Percentiles rank a stretch among this genome's conserved stretches.
Evolutionary conservation across 106 monocot species (phyloP).

Genomic region (Acanthochlamys bracteata): DNA sequence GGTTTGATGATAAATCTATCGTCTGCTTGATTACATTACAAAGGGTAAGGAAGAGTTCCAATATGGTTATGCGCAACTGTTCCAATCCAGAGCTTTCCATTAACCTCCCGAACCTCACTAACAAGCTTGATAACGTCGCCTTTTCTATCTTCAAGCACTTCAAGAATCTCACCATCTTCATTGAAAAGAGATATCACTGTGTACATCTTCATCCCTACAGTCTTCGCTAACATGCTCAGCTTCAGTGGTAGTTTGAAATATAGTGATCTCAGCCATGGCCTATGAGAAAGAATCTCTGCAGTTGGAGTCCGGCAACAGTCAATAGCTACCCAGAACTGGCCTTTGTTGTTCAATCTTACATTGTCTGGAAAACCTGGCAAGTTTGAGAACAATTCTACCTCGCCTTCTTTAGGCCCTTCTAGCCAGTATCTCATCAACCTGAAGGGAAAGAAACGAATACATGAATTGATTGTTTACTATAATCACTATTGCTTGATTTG

Average conservation of each 20-base stretch:
- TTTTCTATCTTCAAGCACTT: constrained; percentile 59
- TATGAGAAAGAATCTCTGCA: constrained; percentile 46
- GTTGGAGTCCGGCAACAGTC: constrained; percentile 73
- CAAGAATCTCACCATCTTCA: constrained; percentile 36
- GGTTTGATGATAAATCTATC: too few species aligned
- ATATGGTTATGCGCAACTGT: constrained; percentile 92
- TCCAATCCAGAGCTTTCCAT: constrained; percentile 86
- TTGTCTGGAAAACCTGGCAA: constrained; percentile 92
- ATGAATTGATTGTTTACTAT: background rate
- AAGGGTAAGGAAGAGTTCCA: constrained; percentile 11
- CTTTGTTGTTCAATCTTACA: constrained; percentile 48
- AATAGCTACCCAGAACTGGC: constrained; percentile 87
- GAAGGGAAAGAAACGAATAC: background rate
- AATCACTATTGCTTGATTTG: background rate
- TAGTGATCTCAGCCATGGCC: constrained; percentile 67
- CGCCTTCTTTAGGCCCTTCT: constrained; percentile 36
- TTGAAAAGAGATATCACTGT: constrained; percentile 52
- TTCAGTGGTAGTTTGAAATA: constrained; percentile 79
- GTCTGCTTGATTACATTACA: too few species aligned
- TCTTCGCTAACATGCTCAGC: constrained; percentile 34
- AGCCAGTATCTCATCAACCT: constrained; percentile 89
- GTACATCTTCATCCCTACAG: constrained; percentile 59
- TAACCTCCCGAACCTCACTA: constrained; percentile 74
- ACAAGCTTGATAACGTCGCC: constrained; percentile 74
- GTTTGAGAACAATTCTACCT: constrained; percentile 63